phyloP scores from a whole-genome alignment of 306 rosid species.

The Pyrus bretschneideri region DNA sequence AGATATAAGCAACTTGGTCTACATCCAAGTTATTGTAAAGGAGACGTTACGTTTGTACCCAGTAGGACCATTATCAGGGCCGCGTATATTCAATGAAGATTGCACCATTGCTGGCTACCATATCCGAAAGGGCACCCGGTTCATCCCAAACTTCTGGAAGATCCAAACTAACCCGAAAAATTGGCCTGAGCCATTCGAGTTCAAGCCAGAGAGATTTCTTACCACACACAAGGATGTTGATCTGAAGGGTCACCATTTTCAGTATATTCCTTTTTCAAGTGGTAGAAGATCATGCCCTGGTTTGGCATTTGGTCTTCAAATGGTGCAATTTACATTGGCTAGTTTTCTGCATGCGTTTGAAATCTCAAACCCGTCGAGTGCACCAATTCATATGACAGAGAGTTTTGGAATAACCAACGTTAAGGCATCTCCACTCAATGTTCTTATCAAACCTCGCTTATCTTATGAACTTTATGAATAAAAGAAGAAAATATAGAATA shows the following conservation, averaged over 20 bases:
- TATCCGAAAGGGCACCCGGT: not conserved
- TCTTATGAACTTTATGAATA: not conserved
- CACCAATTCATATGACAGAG: conserved; percentile 24
- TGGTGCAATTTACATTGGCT: conserved; percentile 14
- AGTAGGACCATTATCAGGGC: conserved; percentile 22
- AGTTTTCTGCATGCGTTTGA: conserved; percentile 25
- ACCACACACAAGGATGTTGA: conserved; percentile 34
- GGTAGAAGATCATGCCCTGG: conserved; percentile 43
- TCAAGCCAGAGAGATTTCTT: conserved; percentile 4
- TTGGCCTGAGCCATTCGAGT: conserved; percentile 11
- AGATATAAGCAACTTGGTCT: conserved; percentile 28
- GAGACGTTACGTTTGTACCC: conserved; percentile 53
- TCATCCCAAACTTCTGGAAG: too few relatives aligned
- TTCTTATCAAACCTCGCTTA: conserved; percentile 16
- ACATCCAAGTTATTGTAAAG: conserved; percentile 43
- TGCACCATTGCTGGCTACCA: conserved; percentile 40
- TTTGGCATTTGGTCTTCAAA: conserved; percentile 6
- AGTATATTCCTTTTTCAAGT: conserved; percentile 39
- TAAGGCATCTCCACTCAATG: conserved; percentile 16
- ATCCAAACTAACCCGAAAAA: too few relatives aligned
- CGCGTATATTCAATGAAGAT: conserved; percentile 32
- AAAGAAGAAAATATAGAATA: too few relatives aligned
- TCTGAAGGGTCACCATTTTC: conserved; percentile 33
- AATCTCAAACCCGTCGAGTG: not conserved
- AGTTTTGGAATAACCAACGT: conserved; percentile 14